Evolutionary conservation across 495 filamentous ascomycete species (phyloP).

Genomic region (Bombardia bombarda): DNA sequence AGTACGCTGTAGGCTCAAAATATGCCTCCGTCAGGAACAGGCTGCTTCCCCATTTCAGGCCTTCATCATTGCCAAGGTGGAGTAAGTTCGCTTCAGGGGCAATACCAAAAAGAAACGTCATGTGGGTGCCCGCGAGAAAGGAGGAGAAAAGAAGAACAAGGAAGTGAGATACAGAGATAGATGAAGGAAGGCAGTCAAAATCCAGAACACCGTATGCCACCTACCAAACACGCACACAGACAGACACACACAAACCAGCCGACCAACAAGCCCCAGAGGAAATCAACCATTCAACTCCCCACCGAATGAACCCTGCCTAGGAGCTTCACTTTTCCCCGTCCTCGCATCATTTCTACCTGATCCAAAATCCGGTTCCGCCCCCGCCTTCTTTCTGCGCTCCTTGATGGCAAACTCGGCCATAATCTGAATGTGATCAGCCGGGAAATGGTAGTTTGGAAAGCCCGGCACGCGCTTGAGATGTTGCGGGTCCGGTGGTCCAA

Average conservation of each 20-base stretch:
- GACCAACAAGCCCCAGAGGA: neutral
- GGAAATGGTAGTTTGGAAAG: slow-evolving; percentile 96
- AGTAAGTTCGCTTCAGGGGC: too few relatives aligned
- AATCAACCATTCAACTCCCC: neutral
- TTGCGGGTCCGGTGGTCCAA: slow-evolving; percentile 84
- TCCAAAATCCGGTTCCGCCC: slow-evolving; percentile 25
- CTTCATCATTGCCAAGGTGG: too few relatives aligned
- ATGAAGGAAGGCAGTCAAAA: neutral
- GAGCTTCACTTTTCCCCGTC: slow-evolving; percentile 15
- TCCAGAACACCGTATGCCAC: slow-evolving; percentile 6
- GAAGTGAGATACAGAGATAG: neutral
- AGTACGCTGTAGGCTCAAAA: too few relatives aligned
- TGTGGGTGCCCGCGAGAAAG: too few relatives aligned
- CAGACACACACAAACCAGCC: neutral
- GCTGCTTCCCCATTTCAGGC: too few relatives aligned
- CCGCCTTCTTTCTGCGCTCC: slow-evolving; percentile 66
- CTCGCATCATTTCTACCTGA: slow-evolving; percentile 15
- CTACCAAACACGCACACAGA: slow-evolving; percentile 2
- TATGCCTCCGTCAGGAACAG: too few relatives aligned
- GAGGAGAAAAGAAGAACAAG: neutral
- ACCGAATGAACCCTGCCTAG: too few relatives aligned
- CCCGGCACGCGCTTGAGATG: slow-evolving; percentile 87
- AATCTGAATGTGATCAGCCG: slow-evolving; percentile 91
- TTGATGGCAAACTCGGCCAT: slow-evolving; percentile 90
- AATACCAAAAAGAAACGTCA: too few relatives aligned